A percentile compares a stretch with the other conserved stretches of the same genome.
phyloP scores from a whole-genome alignment of 805 yeast genomes.

The Starmerella potacharoeniae region DNA sequence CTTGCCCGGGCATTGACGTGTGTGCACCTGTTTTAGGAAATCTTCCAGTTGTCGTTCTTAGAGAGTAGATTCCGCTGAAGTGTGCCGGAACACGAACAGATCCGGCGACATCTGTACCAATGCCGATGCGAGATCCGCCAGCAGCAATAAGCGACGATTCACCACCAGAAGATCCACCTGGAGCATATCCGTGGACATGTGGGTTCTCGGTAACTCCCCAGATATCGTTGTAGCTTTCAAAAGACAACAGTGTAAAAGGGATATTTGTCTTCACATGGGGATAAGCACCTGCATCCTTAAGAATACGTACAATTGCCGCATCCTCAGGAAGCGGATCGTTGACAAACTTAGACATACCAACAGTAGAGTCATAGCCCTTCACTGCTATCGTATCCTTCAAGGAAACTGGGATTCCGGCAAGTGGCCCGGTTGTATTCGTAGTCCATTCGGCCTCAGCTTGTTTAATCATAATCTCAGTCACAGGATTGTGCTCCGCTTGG shows the following conservation, averaged over 20 bases:
- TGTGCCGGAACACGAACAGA: constrained; percentile 46
- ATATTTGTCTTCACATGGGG: constrained; percentile 46
- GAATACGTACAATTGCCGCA: constrained; percentile 33
- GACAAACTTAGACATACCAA: constrained; percentile 36
- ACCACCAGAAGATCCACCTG: constrained; percentile 48
- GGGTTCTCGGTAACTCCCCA: constrained; percentile 45
- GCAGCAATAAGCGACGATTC: constrained; percentile 38
- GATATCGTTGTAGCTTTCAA: constrained; percentile 44
- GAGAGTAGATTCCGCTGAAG: constrained; percentile 41
- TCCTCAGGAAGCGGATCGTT: constrained; percentile 35
- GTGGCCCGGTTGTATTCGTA: constrained; percentile 43
- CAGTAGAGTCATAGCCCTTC: constrained; percentile 42
- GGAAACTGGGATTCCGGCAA: constrained; percentile 54
- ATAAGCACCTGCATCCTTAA: constrained; percentile 44
- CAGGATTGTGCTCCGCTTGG: constrained; percentile 45
- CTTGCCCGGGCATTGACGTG: constrained; percentile 38
- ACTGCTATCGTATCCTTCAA: constrained; percentile 46
- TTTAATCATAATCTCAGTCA: constrained; percentile 50
- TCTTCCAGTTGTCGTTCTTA: constrained; percentile 40
- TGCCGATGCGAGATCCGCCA: constrained; percentile 40
- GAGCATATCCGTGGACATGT: constrained; percentile 34
- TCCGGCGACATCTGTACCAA: constrained; percentile 49
- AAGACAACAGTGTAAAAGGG: constrained; percentile 45
- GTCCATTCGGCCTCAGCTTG: constrained; percentile 51
- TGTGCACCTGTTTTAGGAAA: constrained; percentile 36